Conservation (phyloP, 495 filamentous ascomycete species). For the Bryoglossum gracile region DNA sequence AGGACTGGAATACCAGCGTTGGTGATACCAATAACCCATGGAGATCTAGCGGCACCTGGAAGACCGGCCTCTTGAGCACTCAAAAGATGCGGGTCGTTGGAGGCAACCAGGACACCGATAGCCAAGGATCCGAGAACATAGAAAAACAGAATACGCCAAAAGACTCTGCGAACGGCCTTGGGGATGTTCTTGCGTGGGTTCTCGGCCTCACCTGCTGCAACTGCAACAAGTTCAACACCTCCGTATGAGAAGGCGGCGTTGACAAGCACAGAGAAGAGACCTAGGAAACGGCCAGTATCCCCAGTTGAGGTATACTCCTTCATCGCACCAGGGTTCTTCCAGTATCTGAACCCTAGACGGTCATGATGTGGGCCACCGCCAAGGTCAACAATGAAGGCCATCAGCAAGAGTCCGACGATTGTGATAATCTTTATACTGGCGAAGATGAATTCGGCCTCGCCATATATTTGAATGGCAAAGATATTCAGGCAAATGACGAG, state of each 20-base stretch:
- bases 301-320: conserved; percentile 33
- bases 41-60: conserved; percentile 39
- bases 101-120: conserved; percentile 55
- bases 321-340: conserved; percentile 57
- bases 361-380: conserved; percentile 36
- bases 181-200: conserved; percentile 43
- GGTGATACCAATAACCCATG: conserved; percentile 64
- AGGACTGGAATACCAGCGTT: conserved; percentile 59
- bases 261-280: conserved; percentile 37
- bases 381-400: conserved; percentile 30
- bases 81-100: conserved; percentile 48
- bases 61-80: conserved; percentile 43
- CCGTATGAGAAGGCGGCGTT: conserved; percentile 49
- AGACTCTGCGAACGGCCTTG: conserved; percentile 40
- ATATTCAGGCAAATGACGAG: conserved; percentile 60
- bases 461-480: conserved; percentile 59
- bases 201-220: conserved; percentile 41
- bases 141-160: conserved; percentile 47
- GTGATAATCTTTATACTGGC: conserved; percentile 70
- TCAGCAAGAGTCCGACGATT: conserved; percentile 47
- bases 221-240: conserved; percentile 49
- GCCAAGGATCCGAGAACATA: conserved; percentile 50
- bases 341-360: conserved; percentile 63
- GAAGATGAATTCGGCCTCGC: conserved; percentile 70
- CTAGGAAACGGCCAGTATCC: conserved; percentile 35